Evolutionary conservation across 176 grass and related monocot genomes (phyloP).

Genomic region (Rhynchospora breviuscula): DNA sequence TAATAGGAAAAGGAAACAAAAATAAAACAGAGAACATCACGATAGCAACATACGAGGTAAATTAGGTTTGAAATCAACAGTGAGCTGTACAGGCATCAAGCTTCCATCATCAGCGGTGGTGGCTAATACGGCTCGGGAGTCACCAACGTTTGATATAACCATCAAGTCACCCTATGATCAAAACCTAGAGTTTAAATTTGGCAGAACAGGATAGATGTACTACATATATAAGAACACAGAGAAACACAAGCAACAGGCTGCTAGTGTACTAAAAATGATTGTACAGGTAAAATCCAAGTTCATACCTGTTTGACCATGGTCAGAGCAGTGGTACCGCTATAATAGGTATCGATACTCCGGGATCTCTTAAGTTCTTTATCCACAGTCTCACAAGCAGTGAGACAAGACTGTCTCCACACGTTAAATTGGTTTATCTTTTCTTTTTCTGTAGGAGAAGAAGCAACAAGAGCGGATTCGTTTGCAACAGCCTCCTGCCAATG

Average conservation of each 20-base stretch:
- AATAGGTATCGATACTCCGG: constrained; percentile 50
- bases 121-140: constrained; percentile 77
- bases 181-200: not conserved
- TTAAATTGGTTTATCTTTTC: constrained; percentile 59
- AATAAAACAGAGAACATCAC: not conserved
- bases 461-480: constrained; percentile 15
- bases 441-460: constrained; percentile 42
- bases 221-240: not conserved
- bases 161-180: constrained; percentile 46
- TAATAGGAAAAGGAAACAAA: too few relatives aligned
- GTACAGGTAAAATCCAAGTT: not conserved
- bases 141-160: constrained; percentile 77
- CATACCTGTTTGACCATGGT: constrained; percentile 62
- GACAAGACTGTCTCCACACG: constrained; percentile 61
- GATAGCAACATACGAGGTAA: constrained; percentile 56
- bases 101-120: constrained; percentile 39
- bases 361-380: constrained; percentile 61
- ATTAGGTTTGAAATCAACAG: constrained; percentile 81
- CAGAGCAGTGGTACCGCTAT: constrained; percentile 76
- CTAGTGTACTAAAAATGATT: not conserved
- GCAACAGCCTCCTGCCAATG: constrained; percentile 71
- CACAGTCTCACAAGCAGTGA: constrained; percentile 40
- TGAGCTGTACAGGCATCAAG: constrained; percentile 67
- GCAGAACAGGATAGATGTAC: not conserved
- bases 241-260: not conserved